Evolutionary conservation across 805 yeast species (phyloP), one percentile per base, ranked within the genome.

Genomic region (Metschnikowia cubensis): DNA sequence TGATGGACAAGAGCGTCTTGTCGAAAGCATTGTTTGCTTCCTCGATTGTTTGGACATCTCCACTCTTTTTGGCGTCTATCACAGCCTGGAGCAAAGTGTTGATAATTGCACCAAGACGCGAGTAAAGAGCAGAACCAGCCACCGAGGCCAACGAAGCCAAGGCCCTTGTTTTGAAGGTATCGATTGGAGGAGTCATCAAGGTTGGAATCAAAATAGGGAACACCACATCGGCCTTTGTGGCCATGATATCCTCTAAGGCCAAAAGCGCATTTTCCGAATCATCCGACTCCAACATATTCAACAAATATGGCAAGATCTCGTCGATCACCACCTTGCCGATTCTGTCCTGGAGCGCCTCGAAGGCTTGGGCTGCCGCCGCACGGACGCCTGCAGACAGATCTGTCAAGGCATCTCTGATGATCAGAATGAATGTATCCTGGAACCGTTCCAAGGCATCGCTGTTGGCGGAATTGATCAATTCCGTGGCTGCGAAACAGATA

Each of bases 121-220:
- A 81, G 74, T 84, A 83, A 56, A 90, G 71, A 0, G 96, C 88
- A 35, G 81, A 67, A 22, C 97, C 97, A 21, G 97, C 96, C 44
- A 89, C 97, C 47, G 87, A 83, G 0, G 96, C 95, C 65, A 91
- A 77, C 0, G 95, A 82, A 21, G 94, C 89, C 51, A 91, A 73
- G 3, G 97, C 96, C 48, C 80, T 77, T n/a, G 96, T 96, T 70
- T 90, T 89, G 71, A 84, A 84, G 0, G 82, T 75, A 58, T 88
- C 89, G 49, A 91, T 83, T 14, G 97, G 97, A 6, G 89, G 84
- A 5, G 82, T 66, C 62, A 92, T 75, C 62, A 94, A 76, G 0
- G 96, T 81, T 40, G 98, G 97, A 51, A 92, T 77, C 64, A 94
- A 79, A 43, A 89, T 86, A 44, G 98, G 97, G 90, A 95, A 90